phyloP scores from a whole-genome alignment of 768 basidiomycete genomes.

The Leccinum arenicola region DNA sequence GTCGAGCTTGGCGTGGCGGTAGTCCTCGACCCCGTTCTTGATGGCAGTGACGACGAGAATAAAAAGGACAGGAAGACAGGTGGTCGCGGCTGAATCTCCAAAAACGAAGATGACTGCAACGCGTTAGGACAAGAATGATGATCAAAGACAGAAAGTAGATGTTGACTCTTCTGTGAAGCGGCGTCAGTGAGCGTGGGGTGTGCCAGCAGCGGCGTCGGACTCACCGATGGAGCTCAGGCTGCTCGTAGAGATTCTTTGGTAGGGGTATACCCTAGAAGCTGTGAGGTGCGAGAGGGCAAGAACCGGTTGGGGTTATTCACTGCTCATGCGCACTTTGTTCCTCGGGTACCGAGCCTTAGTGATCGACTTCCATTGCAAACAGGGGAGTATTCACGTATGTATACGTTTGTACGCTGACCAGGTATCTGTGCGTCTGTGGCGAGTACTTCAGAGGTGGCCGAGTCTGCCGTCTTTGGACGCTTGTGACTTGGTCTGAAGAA shows the following conservation, averaged over 20 bases:
- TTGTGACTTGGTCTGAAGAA: constrained; percentile 58
- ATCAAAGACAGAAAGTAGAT: constrained; percentile 87
- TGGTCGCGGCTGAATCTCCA: constrained; percentile 78
- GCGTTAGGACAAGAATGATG: constrained; percentile 35
- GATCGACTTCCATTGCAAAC: constrained; percentile 60
- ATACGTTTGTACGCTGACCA: constrained; percentile 64
- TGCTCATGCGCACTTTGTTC: constrained; percentile 93
- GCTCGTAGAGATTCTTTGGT: constrained; percentile 92
- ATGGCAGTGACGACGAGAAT: constrained; percentile 87
- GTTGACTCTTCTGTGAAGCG: constrained; percentile 70
- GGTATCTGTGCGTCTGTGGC: constrained; percentile 32
- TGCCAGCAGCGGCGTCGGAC: constrained; percentile 13
- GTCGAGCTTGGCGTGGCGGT: constrained; percentile 80
- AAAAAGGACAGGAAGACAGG: constrained; percentile 83
- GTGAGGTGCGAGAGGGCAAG: not conserved
- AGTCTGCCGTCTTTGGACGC: constrained; percentile 31
- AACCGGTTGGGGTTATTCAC: constrained; percentile 44
- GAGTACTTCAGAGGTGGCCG: constrained; percentile 26
- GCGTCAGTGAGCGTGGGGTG: not conserved
- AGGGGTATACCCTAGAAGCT: constrained; percentile 76
- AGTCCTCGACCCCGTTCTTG: constrained; percentile 96
- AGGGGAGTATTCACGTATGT: constrained; percentile 78
- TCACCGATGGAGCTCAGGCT: constrained; percentile 70
- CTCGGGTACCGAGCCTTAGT: constrained; percentile 71
- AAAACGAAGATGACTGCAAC: constrained; percentile 81